A percentile compares a stretch with the other conserved stretches of the same genome.
phyloP scores from a whole-genome alignment of 179 eudicot species.

The Actinidia polygama region DNA sequence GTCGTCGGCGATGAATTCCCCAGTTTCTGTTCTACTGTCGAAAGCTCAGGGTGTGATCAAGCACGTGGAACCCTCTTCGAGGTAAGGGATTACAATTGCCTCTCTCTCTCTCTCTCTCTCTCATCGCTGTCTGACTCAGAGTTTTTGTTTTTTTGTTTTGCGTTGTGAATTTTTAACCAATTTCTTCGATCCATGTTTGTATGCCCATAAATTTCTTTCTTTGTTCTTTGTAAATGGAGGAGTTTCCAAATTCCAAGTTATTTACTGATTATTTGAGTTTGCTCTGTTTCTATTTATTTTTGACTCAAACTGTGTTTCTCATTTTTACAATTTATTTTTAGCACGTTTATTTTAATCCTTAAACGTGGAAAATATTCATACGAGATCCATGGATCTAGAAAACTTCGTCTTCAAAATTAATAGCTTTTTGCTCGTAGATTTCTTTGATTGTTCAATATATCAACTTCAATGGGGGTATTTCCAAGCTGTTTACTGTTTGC shows the following conservation, averaged over 20 bases:
- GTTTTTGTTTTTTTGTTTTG: background rate
- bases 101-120: constrained; percentile 3
- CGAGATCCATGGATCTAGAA: background rate
- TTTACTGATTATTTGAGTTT: too few relatives aligned
- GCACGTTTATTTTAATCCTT: background rate
- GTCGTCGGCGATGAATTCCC: constrained; percentile 59
- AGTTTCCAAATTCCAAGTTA: background rate
- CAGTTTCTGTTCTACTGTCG: constrained; percentile 55
- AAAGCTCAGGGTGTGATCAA: constrained; percentile 37
- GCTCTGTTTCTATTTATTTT: too few relatives aligned
- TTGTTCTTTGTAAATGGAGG: background rate
- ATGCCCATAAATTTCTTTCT: background rate
- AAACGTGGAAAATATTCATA: background rate
- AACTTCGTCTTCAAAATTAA: background rate
- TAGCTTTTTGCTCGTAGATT: too few relatives aligned
- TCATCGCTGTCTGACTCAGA: background rate
- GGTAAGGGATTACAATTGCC: constrained; percentile 37
- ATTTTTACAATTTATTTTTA: background rate
- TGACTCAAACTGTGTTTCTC: background rate
- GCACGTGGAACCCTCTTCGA: constrained; percentile 64
- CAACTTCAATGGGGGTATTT: background rate
- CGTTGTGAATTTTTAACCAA: background rate
- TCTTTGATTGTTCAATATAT: too few relatives aligned
- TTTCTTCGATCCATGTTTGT: background rate
- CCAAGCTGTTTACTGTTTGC: background rate